Conservation (phyloP, 768 basidiomycete species). For the Mycena rebaudengoi region DNA sequence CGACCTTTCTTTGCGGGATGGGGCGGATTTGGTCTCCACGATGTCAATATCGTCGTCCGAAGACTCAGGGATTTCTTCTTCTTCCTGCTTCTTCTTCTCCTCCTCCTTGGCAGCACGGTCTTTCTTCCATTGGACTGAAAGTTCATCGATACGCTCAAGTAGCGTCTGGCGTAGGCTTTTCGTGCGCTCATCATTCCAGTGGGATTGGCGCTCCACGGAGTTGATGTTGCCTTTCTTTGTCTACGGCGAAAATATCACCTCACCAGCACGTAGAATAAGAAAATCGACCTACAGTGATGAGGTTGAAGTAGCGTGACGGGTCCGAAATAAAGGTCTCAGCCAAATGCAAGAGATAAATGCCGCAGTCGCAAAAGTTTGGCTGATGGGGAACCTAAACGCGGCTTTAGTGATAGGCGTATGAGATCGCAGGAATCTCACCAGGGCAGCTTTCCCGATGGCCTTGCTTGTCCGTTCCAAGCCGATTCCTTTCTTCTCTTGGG, state of each 20-base stretch:
- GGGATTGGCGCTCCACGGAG: constrained; percentile 48
- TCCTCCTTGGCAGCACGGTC: constrained; percentile 50
- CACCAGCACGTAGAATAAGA: background rate
- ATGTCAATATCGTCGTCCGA: constrained; percentile 56
- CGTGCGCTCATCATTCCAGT: constrained; percentile 64
- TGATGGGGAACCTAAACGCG: constrained; percentile 81
- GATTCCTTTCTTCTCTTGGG: constrained; percentile 69
- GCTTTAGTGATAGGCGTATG: background rate
- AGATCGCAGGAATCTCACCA: constrained; percentile 45
- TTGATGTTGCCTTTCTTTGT: constrained; percentile 13
- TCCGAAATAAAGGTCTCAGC: constrained; percentile 77
- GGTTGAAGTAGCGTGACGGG: constrained; percentile 58
- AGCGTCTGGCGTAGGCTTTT: constrained; percentile 57
- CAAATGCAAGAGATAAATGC: constrained; percentile 90
- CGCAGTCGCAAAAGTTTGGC: constrained; percentile 92
- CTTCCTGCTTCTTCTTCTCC: constrained; percentile 46
- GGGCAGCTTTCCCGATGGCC: constrained; percentile 58
- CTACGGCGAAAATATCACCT: background rate
- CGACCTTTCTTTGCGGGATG: background rate
- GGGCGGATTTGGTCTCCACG: constrained; percentile 41
- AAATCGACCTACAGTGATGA: constrained; percentile 53
- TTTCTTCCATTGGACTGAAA: constrained; percentile 66
- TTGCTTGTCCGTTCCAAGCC: constrained; percentile 40
- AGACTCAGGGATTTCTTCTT: constrained; percentile 37
- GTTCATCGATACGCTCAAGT: constrained; percentile 44